Base-by-base conservation (phyloP, 345 rosid genomes). In the Schrenkiella parvula region DNA sequence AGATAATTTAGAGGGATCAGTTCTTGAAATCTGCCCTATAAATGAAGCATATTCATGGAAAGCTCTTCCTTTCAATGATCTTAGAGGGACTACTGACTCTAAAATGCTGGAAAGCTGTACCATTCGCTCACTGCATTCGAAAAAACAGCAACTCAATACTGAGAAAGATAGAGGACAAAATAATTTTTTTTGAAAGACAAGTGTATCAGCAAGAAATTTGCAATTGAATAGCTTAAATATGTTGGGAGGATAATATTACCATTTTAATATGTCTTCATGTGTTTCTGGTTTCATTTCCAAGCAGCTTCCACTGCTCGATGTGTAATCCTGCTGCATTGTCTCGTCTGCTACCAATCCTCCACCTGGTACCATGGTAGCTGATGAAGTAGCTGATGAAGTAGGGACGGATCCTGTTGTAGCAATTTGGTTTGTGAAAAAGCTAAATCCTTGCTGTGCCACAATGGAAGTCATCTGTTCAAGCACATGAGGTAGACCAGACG, bases 1-100 rank as follows among this genome's bases (percentile, higher is more conserved):
- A 1, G 88, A 82, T 66, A 85, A 35, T 57, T 86, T 88, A 48
- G 86, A 83, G 70, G 86, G 71, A 81, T 86, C 90, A 9, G 84
- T 79, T 81, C 86, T 85, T 64, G 96, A 85, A 60, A 95, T 92
- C 71, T 70, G 65, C 44, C 87, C 66, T 59, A 95, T 72, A 35
- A 86, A 86, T 64, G 97, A 88, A 62, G 84, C 70, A 68, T 89
- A 95, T 71, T 95, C 98, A 46, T 83, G 82, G 53, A 83, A 84
- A 48, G 89, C 83, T 53, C 59, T 53, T 56, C 93, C 96, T 81
- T 81, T 88, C 74, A 88, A 47, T 63, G 80, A 78, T 79, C 87
- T 84, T 21, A 69, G 47, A 21, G 95, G 97, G 64, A 83, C 84
- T 8, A 88, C 44, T 59, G 96, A 80, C 66, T 75, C 81, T 37